Evolutionary conservation across 2,329 filamentous ascomycete genomes (phyloP).

Genomic region (Aspergillus puulaauensis): DNA sequence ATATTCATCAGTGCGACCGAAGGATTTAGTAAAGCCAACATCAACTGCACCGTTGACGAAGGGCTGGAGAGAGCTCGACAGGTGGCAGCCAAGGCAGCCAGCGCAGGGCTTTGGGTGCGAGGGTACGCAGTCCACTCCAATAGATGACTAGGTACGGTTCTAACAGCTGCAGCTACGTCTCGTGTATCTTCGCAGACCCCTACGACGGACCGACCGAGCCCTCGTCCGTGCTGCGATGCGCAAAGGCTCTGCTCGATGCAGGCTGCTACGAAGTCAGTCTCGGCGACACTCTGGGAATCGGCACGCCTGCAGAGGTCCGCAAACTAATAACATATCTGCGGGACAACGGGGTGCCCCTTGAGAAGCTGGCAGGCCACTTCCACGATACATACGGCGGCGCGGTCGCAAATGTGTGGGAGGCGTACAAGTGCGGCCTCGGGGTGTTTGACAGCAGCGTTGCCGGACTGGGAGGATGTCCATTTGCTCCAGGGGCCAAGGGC

Average conservation of each 20-base stretch:
- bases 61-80: constrained; percentile 34
- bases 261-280: constrained; percentile 89
- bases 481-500: constrained; percentile 79
- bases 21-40: constrained; percentile 45
- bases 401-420: constrained; percentile 76
- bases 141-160: background rate
- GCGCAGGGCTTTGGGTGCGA: constrained; percentile 32
- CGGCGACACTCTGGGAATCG: constrained; percentile 89
- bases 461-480: constrained; percentile 81
- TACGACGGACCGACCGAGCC: constrained; percentile 55
- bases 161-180: constrained; percentile 29
- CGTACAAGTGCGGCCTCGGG: constrained; percentile 72
- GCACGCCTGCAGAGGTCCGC: constrained; percentile 53
- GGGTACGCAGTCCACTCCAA: constrained; percentile 21
- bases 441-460: constrained; percentile 79
- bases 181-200: constrained; percentile 45
- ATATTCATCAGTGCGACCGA: constrained; percentile 46
- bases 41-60: constrained; percentile 41
- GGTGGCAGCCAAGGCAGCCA: constrained; percentile 31
- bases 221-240: constrained; percentile 51
- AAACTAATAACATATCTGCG: constrained; percentile 33
- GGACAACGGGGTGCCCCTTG: constrained; percentile 59
- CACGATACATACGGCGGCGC: constrained; percentile 88
- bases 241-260: constrained; percentile 69
- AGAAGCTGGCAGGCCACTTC: constrained; percentile 79